phyloP scores from a whole-genome alignment of 2,329 filamentous ascomycete genomes.

The Cladophialophora exuberans region DNA sequence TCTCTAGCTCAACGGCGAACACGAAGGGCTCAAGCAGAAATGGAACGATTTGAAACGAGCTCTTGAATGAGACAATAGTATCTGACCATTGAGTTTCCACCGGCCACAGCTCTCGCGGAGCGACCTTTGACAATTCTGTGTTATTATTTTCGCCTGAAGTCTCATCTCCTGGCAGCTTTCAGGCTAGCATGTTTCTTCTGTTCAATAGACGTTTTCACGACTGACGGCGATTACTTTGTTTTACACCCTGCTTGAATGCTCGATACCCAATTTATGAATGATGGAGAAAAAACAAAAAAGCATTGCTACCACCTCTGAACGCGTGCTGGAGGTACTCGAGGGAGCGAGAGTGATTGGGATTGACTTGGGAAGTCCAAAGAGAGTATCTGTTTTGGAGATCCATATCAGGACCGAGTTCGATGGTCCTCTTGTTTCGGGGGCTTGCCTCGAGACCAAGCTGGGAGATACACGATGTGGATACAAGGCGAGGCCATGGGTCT shows the following conservation, averaged over 20 bases:
- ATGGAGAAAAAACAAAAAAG: neutral
- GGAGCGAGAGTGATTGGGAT: neutral
- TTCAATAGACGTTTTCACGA: neutral
- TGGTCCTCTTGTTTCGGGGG: no score
- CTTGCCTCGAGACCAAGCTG: no score
- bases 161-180: neutral
- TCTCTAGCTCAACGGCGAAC: slow-evolving; percentile 66
- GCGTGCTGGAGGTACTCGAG: neutral
- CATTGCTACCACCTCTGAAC: neutral
- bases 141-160: neutral
- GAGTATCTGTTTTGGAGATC: slow-evolving; percentile 5
- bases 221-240: neutral
- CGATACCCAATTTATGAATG: slow-evolving; percentile 4
- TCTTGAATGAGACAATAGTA: slow-evolving; percentile 44
- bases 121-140: neutral
- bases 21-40: slow-evolving; percentile 74
- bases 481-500: no score
- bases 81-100: neutral
- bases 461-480: no score
- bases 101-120: neutral
- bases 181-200: neutral
- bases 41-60: slow-evolving; percentile 72
- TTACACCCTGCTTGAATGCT: neutral
- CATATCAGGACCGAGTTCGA: no score
- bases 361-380: no score